Evolutionary conservation across 805 yeast genomes (phyloP).

Genomic region (Naumovozyma castellii): DNA sequence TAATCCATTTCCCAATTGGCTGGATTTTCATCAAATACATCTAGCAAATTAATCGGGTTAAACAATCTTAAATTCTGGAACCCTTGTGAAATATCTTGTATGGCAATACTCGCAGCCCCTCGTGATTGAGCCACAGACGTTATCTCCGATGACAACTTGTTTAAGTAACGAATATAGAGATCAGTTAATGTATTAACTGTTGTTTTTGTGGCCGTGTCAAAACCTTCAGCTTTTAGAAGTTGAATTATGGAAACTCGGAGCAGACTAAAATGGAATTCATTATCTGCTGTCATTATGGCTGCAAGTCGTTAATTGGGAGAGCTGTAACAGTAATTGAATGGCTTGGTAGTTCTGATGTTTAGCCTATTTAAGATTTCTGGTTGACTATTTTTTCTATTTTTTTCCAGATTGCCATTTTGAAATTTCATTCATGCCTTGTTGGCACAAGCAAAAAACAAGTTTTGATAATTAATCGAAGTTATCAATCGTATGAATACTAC

Average conservation of each 20-base stretch:
- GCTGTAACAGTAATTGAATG: too few species aligned
- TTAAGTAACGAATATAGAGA: slow-evolving; percentile 55
- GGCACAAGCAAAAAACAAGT: too few species aligned
- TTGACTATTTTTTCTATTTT: too few species aligned
- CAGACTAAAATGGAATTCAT: slow-evolving; percentile 39
- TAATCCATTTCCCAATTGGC: slow-evolving; percentile 26
- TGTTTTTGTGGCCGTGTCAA: slow-evolving; percentile 65
- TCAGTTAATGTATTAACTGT: slow-evolving; percentile 73
- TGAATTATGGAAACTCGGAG: slow-evolving; percentile 44
- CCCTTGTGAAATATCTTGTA: slow-evolving; percentile 64
- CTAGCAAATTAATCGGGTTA: slow-evolving; percentile 47
- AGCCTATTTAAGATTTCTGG: too few species aligned
- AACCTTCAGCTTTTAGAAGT: slow-evolving; percentile 67
- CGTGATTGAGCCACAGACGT: slow-evolving; percentile 35
- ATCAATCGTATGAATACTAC: too few species aligned
- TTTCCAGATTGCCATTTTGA: too few species aligned
- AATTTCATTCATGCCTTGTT: too few species aligned
- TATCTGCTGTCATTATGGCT: slow-evolving; percentile 16
- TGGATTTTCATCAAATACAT: slow-evolving; percentile 41
- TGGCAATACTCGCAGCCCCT: slow-evolving; percentile 26
- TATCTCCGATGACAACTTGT: slow-evolving; percentile 43
- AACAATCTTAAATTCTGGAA: slow-evolving; percentile 54
- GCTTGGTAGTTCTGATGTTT: too few species aligned
- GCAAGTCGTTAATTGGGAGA: too few species aligned
- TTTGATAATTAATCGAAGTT: too few species aligned